phyloP scores from a whole-genome alignment of 495 filamentous ascomycete genomes.

The Endocarpon pusillum region DNA sequence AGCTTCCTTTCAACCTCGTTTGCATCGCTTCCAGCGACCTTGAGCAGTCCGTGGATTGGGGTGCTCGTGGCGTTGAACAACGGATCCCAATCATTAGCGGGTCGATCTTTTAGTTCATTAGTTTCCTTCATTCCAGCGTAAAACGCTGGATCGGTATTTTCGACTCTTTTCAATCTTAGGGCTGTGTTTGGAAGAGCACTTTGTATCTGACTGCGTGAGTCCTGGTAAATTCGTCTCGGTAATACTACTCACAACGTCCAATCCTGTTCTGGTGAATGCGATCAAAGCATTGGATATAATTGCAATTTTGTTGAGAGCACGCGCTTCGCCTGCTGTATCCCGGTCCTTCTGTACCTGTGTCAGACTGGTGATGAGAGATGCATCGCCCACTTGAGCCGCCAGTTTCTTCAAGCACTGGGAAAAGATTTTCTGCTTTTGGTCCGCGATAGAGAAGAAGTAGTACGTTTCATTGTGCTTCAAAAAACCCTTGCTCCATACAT shows the following conservation, averaged over 20 bases:
- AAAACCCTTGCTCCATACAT: slow-evolving; percentile 1
- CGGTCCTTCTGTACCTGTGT: slow-evolving; percentile 1
- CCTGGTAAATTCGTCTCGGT: too few species aligned
- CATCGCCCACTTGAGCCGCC: not conserved
- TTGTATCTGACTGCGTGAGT: too few species aligned
- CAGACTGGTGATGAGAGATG: slow-evolving; percentile 1
- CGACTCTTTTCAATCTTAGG: slow-evolving; percentile 1
- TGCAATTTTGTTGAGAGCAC: not conserved
- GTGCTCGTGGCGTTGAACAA: slow-evolving; percentile 1
- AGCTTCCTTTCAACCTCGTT: not conserved
- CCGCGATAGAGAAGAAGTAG: slow-evolving; percentile 2
- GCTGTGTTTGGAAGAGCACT: not conserved
- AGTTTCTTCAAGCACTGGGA: slow-evolving; percentile 1
- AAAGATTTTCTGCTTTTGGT: not conserved
- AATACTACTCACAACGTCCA: too few species aligned
- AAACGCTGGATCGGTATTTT: slow-evolving; percentile 1
- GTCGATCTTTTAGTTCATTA: slow-evolving; percentile 1
- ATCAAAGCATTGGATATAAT: slow-evolving; percentile 2
- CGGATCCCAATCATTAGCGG: slow-evolving; percentile 1
- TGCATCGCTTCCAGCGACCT: not conserved
- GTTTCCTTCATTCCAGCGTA: not conserved
- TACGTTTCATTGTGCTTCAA: slow-evolving; percentile 1
- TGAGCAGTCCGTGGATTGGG: not conserved
- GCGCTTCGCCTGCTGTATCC: not conserved
- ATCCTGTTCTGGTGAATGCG: too few species aligned